Evolutionary conservation across 2,329 filamentous ascomycete species (phyloP), one percentile per base, ranked within the genome.

Genomic region (Dactylellina drechsleri): DNA sequence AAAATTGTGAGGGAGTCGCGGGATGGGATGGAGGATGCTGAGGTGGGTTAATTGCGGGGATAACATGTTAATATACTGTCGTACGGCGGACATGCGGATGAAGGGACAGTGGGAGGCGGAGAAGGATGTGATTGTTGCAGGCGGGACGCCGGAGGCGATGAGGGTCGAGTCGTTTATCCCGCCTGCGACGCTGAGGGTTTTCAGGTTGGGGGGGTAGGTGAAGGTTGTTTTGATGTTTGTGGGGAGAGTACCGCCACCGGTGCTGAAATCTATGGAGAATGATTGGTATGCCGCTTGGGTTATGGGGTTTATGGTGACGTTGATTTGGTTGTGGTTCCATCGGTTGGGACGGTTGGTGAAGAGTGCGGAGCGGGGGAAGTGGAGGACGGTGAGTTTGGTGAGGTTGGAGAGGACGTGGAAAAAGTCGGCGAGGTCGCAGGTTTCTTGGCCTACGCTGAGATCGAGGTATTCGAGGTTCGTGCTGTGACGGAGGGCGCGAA

Each of bases 91-190:
- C 40, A 76, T 72, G 28, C 74, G 77, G 5, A 77, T 72, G 59
- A 79, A 79, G 3, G 79, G 77, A 10, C 76, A 77, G 54, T 79
- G 78, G 12, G 66, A 76, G 56, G 77, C 76, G 16, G 77, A 75
- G 16, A 79, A 75, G 36, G 77, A 76, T 13, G 67, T 68, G 31
- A 79, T 77, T 28, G 66, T 78, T 3, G 66, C 53, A 2, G 78
- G 77, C 7, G 77, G 66, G 1, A 68, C 62, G 10, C 77, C 67
- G 16, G 76, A 77, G 6, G 70, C 72, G n/a, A 79, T 28, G 31
- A 79, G 77, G 18, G 75, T 77, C 45, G 57, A 64, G 23, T 79
- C 76, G 5, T 60, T 70, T 10, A 79, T 77, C 3, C 76, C 74
- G 13, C 78, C 79, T 15, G 70, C 71, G 28, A 79, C 52, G 8